Base-by-base conservation (phyloP, 495 filamentous ascomycete genomes). In the Xylona heveae region DNA sequence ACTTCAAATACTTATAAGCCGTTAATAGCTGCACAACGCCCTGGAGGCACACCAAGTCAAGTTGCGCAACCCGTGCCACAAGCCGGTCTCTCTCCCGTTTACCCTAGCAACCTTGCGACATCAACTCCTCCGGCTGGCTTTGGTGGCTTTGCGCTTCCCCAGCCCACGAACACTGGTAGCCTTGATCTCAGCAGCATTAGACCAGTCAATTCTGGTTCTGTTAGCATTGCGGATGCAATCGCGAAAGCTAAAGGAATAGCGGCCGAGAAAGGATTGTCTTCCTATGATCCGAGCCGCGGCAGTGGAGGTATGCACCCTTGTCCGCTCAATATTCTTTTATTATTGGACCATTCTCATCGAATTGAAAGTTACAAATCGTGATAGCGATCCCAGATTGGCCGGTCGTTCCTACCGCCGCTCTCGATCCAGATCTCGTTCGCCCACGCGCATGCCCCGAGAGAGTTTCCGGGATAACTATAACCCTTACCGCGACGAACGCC, bases 111-210 rank as follows among this genome's bases (percentile, higher is more conserved):
- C 23, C 15, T 38, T 23, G 23, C 30, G 6, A 20, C 31, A 10
- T 18, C 36, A n/a, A 26, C 18, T 5, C 19, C 36, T 24, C 30
- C 30, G 24, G 19, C 34, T n/a, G 16, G 16, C 9, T 30, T 38
- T 18, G 30, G 12, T 12, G 30, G 30, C 22, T 26, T 38, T 35
- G 43, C 52, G 18, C 53, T 78, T 18, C 78, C 78, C 0, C 74
- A 71, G 39, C 76, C 78, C 5, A 62, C 66, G 17, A 61, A 57
- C 13, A 69, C 72, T 14, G 78, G 76, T 6, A 73, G 59, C 31
- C 57, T 81, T 32, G 80, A 88, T 42, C 48, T 88, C 22, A 78
- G 69, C 49, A 58, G 64, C 6, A 77, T 84, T 43, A 74, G 71
- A 42, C 77, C 78, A 7, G 61, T 68, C 21, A 73, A 61, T 38